These are phyloP conservation scores for Actinomortierella ambigua DNA, from an alignment of 371 early-diverging fungal genomes.

Conservation along the genomic window DNA sequence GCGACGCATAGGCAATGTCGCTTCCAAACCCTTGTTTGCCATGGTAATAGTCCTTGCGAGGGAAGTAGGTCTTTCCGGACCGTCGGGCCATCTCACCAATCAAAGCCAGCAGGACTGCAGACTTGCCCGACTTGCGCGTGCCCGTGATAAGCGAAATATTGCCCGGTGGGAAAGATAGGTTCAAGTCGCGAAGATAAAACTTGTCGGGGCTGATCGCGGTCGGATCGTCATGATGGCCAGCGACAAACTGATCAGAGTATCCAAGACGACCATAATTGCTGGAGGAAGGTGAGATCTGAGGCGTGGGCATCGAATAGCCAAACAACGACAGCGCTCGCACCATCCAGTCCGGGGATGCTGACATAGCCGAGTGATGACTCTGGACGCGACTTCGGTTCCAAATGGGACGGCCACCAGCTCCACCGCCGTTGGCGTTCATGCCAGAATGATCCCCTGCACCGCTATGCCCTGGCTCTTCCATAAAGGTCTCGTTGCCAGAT, in stretches of 20 bases:
- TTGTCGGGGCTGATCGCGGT: slow-evolving; percentile 1
- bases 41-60: slow-evolving; percentile 45
- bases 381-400: slow-evolving; percentile 1
- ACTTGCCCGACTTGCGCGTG: slow-evolving; percentile 37
- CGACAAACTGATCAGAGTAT: slow-evolving; percentile 3
- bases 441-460: slow-evolving; percentile 14
- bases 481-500: slow-evolving; percentile 12
- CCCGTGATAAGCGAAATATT: slow-evolving; percentile 42
- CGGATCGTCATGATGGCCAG: neutral
- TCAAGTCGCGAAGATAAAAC: slow-evolving; percentile 26
- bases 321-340: slow-evolving; percentile 39
- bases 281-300: slow-evolving; percentile 5
- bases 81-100: slow-evolving; percentile 44
- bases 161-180: slow-evolving; percentile 34
- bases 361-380: no score
- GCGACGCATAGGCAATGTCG: slow-evolving; percentile 42
- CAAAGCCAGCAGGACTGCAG: slow-evolving; percentile 32
- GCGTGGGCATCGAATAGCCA: slow-evolving; percentile 31
- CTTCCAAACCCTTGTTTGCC: slow-evolving; percentile 44
- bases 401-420: slow-evolving; percentile 1
- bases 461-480: slow-evolving; percentile 21
- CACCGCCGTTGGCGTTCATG: neutral
- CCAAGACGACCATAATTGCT: slow-evolving; percentile 6
- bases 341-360: slow-evolving; percentile 23
- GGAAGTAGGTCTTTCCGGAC: slow-evolving; percentile 42